Base-by-base conservation (phyloP, 129 eudicot genomes). In the Apium graveolens region DNA sequence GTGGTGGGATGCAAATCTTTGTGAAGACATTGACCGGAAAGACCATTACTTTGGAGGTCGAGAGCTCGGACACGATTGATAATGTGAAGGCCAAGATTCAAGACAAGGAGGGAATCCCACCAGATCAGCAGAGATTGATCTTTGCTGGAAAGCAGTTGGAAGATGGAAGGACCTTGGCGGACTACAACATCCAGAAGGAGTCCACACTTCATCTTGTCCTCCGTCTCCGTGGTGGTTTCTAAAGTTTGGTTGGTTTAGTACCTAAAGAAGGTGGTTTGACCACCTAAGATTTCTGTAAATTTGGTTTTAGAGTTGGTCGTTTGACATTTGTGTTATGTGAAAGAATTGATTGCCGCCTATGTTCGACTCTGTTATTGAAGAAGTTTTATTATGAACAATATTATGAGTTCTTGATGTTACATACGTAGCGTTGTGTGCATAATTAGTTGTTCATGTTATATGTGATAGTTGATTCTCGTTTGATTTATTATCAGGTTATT, bases 161-260 rank as follows among this genome's bases (percentile, higher is more conserved):
- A 65, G 71, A 65, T 31, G 71, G 71, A 0, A 29, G 71, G 39
- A 65, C 71, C 38, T 4, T 65, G 10, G 71, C 71, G 0, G 71
- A 65, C 71, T 65, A 65, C 24, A 65, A 65, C 1, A 31, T 65
- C 10, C 71, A 65, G 71, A 65, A 65, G 39, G 71, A 65, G 71
- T 65, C 71, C 17, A 65, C 71, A 20, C 71, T 65, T 5, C 71
- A 65, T 16, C 39, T 65, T 13, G 71, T 65, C 14, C 71, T 65
- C 1, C 71, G 71, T 27, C 71, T 65, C 71, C 71, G 71, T 14
- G 71, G 71, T 65, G 71, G 71, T 65, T 31, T 65, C 39, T 65
- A 65, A 65, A 14, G 26, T n/a, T 10, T 65, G 38, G 21, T 10
- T 65, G 38, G 21, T 29, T 29, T 31, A n/a, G 12, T n/a, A n/a